Evolutionary conservation across 2,329 filamentous ascomycete genomes (phyloP).

Genomic region (Parafenestella ontariensis): DNA sequence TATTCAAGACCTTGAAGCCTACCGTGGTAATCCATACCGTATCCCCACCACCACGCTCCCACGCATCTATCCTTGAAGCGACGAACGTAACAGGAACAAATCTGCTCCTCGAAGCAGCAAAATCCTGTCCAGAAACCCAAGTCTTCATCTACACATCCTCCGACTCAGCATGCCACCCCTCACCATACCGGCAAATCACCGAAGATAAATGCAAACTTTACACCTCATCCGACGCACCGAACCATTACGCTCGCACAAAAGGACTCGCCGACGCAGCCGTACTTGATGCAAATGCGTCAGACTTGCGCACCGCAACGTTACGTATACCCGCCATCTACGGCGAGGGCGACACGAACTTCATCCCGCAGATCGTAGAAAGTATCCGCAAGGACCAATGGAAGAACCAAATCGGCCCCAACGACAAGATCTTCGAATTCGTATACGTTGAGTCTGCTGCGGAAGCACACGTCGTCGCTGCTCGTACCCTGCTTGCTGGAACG

Average conservation of each 20-base stretch:
- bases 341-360: slow-evolving; percentile 49
- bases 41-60: slow-evolving; percentile 36
- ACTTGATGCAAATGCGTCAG: slow-evolving; percentile 29
- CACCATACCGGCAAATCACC: slow-evolving; percentile 4
- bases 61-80: slow-evolving; percentile 18
- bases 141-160: slow-evolving; percentile 55
- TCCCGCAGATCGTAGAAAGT: slow-evolving; percentile 46
- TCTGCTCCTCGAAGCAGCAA: slow-evolving; percentile 51
- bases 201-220: slow-evolving; percentile 21
- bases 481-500: slow-evolving; percentile 51
- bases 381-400: slow-evolving; percentile 52
- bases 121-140: slow-evolving; percentile 42
- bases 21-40: slow-evolving; percentile 56
- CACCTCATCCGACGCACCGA: slow-evolving; percentile 3
- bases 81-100: slow-evolving; percentile 56
- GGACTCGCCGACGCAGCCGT: slow-evolving; percentile 24
- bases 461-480: slow-evolving; percentile 55
- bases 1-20: slow-evolving; percentile 51
- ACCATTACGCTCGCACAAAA: slow-evolving; percentile 28
- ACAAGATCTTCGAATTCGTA: slow-evolving; percentile 57
- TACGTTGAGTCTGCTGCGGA: slow-evolving; percentile 56
- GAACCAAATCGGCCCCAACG: slow-evolving; percentile 55
- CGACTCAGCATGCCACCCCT: slow-evolving; percentile 16
- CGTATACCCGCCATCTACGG: slow-evolving; percentile 56
- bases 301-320: slow-evolving; percentile 53